Conservation (phyloP, 116 monocot genomes). For the Papilionanthe hybrid region DNA sequence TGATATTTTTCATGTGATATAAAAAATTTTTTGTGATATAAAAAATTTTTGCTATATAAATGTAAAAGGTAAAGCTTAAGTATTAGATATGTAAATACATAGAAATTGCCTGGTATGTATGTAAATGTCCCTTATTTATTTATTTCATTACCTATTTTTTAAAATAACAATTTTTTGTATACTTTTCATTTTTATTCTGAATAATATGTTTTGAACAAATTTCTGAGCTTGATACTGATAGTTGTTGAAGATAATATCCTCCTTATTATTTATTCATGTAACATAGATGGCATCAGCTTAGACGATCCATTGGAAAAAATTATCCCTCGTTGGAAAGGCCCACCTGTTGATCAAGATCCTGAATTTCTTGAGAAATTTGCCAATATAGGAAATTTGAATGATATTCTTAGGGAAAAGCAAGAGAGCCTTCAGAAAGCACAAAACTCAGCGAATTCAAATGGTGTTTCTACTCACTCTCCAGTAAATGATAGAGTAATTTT, state of each 20-base stretch:
- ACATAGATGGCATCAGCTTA: conserved; percentile 72
- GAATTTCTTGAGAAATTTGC: conserved; percentile 36
- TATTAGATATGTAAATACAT: too few relatives aligned
- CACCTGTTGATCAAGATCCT: conserved; percentile 38
- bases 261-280: conserved; percentile 6
- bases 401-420: not conserved
- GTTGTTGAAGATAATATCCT: not conserved
- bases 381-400: conserved; percentile 6
- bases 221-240: not conserved
- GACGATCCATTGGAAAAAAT: conserved; percentile 69
- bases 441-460: conserved; percentile 8
- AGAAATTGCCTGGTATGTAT: too few relatives aligned
- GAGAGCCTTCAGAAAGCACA: conserved; percentile 28
- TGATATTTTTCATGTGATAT: too few relatives aligned
- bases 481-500: conserved; percentile 19
- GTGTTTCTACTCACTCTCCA: conserved; percentile 12
- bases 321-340: conserved; percentile 76
- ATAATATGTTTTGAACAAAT: not conserved
- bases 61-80: too few relatives aligned
- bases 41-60: too few relatives aligned
- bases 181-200: not conserved
- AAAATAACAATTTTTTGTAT: not conserved
- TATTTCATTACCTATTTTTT: not conserved
- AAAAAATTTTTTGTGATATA: too few relatives aligned
- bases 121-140: not conserved